phyloP scores from a whole-genome alignment of 2,329 filamentous ascomycete species.

The Colletotrichum spinosum region DNA sequence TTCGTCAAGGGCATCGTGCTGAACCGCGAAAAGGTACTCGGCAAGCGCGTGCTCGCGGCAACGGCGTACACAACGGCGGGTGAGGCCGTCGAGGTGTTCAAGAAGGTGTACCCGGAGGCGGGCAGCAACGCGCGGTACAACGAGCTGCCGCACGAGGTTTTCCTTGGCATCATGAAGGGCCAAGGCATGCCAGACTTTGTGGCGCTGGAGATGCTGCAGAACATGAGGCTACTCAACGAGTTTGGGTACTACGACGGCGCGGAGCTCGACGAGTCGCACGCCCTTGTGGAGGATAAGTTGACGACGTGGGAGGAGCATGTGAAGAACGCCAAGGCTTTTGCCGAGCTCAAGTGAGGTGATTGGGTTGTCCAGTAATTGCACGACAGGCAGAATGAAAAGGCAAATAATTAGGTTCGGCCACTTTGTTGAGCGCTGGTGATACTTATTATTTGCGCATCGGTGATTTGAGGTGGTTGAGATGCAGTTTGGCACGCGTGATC shows the following conservation, averaged over 20 bases:
- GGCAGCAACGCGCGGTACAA: conserved; percentile 47
- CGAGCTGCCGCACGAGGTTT: conserved; percentile 48
- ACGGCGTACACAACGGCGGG: conserved; percentile 50
- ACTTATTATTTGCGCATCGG: too few species aligned
- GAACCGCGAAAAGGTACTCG: conserved; percentile 41
- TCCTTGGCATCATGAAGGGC: conserved; percentile 48
- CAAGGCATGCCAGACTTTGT: conserved; percentile 39
- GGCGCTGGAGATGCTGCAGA: conserved; percentile 54
- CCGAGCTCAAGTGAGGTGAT: conserved; percentile 47
- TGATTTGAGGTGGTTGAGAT: too few species aligned
- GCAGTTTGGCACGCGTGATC: too few species aligned
- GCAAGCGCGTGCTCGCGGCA: conserved; percentile 51
- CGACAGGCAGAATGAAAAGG: conserved; percentile 1
- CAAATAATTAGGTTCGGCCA: conserved; percentile 15
- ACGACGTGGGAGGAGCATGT: conserved; percentile 53
- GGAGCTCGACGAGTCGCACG: conserved; percentile 46
- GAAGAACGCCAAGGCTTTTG: conserved; percentile 47
- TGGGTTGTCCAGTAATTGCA: neutral
- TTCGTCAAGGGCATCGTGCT: conserved; percentile 47
- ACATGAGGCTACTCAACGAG: conserved; percentile 54
- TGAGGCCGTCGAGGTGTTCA: conserved; percentile 45
- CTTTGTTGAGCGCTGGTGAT: too few species aligned
- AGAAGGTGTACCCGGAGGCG: conserved; percentile 47
- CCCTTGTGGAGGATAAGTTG: conserved; percentile 50
- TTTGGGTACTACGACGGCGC: conserved; percentile 55